Evolutionary conservation across 352 stramenopile species (phyloP), one percentile per base, ranked within the genome.

Genomic region (Pelagophyceae sp.): DNA sequence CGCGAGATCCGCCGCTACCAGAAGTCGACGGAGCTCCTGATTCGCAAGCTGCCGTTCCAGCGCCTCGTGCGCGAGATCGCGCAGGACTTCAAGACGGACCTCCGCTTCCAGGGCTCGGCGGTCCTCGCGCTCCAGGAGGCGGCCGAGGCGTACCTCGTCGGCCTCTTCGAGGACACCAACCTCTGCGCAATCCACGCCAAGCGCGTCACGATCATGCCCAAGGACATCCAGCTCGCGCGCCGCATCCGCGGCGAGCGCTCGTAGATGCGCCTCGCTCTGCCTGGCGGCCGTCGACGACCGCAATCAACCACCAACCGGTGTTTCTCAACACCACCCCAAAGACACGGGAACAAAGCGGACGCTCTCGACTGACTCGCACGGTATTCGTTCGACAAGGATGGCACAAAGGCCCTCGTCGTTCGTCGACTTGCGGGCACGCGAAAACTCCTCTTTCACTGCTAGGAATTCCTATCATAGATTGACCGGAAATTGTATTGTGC

Each of bases 151-250:
- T 97, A 97, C 84, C 88, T 97, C 20, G 91, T 97, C 29, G 91
- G 90, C 38, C 88, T 97, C 58, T 97, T 97, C 76, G 93, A 97
- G 82, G 92, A 97, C 84, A 96, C 92, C 65, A 97, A 97, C 87
- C 82, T 97, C 65, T 96, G 91, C 82, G 92, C 93, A 72, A 97
- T 98, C 80, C 93, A 98, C 85, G 93, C 92, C 78, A 97, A 97
- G 83, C 90, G 93, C 63, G 91, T 98, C 33, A 98, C 93, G 29
- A 97, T 98, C 85, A 97, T 98, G 93, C 93, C 93, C 54, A 97
- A 96, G 87, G 93, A 98, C 83, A 96, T 98, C 67, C 93, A 97
- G 85, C 86, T 97, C 11, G 92, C 92, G 32, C 91, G 90, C 60
- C 89, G 92, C 81, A 96, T 97, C 81, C 90, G 93, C 72, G 92